phyloP scores from a whole-genome alignment of 176 grass and related monocot species.

The Triticum dicoccoides region DNA sequence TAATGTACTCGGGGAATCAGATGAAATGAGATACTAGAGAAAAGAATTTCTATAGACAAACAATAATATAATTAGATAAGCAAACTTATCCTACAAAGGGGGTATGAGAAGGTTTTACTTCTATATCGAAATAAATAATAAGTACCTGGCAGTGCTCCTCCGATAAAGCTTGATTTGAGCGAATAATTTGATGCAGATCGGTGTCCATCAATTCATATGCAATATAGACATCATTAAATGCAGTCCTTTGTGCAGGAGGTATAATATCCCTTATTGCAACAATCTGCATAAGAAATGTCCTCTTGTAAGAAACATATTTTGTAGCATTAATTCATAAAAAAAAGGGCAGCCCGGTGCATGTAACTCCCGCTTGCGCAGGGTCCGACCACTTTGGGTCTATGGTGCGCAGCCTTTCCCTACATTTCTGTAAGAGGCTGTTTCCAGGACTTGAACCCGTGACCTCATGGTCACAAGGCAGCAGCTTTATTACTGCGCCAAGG shows the following conservation, averaged over 20 bases:
- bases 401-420: too few relatives aligned
- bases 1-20: not conserved
- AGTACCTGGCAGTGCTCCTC: conserved; percentile 98
- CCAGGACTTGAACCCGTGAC: too few relatives aligned
- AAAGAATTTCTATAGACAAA: not conserved
- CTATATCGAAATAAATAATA: not conserved
- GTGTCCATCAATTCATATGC: conserved; percentile 99
- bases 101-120: not conserved
- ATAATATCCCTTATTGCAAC: conserved; percentile 99
- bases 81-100: not conserved
- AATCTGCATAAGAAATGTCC: conserved; percentile 51
- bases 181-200: conserved; percentile 99
- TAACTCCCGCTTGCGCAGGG: too few relatives aligned
- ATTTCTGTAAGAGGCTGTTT: too few relatives aligned
- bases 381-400: too few relatives aligned
- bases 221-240: conserved; percentile 97
- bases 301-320: conserved; percentile 8
- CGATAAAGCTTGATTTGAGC: conserved; percentile 97
- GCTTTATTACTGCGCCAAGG: too few relatives aligned
- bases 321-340: not conserved
- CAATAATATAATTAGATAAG: not conserved
- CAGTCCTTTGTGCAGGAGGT: conserved; percentile 60
- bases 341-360: too few relatives aligned
- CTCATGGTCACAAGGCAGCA: too few relatives aligned
- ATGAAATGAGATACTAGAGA: not conserved